phyloP scores from a whole-genome alignment of 2,329 filamentous ascomycete species.

The Fusarium buxicola region DNA sequence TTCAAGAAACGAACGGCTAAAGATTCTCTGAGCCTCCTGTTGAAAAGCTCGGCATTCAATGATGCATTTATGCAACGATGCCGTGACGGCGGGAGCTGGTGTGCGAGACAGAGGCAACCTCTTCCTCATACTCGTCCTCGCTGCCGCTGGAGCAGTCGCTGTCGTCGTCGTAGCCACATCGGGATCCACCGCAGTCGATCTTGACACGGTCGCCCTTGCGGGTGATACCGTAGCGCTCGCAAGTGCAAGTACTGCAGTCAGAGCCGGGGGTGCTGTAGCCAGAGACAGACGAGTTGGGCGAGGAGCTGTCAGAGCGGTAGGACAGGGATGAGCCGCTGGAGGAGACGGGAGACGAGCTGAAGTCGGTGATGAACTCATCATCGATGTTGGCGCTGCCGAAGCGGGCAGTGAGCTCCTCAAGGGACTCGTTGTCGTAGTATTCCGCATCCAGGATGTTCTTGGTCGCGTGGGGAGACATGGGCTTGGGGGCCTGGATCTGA shows the following conservation, averaged over 20 bases:
- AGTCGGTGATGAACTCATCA: constrained; percentile 66
- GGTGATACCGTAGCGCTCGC: constrained; percentile 96
- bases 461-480: constrained; percentile 87
- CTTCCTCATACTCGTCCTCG: constrained; percentile 66
- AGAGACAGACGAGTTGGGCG: constrained; percentile 77
- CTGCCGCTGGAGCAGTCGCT: constrained; percentile 76
- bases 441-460: constrained; percentile 86
- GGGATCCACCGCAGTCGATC: constrained; percentile 91
- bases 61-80: constrained; percentile 59
- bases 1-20: constrained; percentile 52
- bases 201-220: constrained; percentile 92
- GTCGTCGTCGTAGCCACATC: constrained; percentile 85
- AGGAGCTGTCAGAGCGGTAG: constrained; percentile 79
- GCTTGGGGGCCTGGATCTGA: constrained; percentile 91
- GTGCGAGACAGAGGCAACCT: constrained; percentile 55
- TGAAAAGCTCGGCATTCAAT: constrained; percentile 39
- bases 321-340: constrained; percentile 77
- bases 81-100: constrained; percentile 72
- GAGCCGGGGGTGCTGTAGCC: constrained; percentile 84
- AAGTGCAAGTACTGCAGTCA: constrained; percentile 84
- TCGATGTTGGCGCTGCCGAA: constrained; percentile 73
- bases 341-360: constrained; percentile 70
- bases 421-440: constrained; percentile 77
- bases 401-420: constrained; percentile 83
- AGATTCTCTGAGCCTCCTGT: constrained; percentile 46